Evolutionary conservation across 2,329 filamentous ascomycete species (phyloP).

Genomic region (Xylariaceae sp.): DNA sequence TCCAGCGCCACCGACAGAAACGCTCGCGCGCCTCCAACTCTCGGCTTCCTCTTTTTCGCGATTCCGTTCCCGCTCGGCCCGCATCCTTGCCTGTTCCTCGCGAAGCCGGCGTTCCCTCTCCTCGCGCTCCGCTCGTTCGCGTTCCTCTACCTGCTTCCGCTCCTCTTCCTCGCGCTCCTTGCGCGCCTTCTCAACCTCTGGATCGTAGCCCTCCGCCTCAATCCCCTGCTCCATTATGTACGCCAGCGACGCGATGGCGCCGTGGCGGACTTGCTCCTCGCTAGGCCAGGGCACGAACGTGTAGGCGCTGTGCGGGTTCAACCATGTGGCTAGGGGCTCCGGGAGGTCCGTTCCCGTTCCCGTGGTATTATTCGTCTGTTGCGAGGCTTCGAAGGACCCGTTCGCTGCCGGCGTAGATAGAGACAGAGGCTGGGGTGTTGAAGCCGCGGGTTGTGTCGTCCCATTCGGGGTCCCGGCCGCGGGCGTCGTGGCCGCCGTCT

Average conservation of each 20-base stretch:
- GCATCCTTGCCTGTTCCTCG: constrained; percentile 45
- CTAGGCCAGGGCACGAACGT: constrained; percentile 80
- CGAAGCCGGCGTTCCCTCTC: constrained; percentile 54
- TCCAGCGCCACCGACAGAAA: constrained; percentile 13
- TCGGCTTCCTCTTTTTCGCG: constrained; percentile 48
- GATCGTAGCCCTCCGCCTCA: constrained; percentile 67
- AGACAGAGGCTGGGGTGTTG: neutral
- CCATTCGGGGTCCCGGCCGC: constrained; percentile 38
- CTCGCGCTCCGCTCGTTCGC: constrained; percentile 54
- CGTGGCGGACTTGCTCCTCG: constrained; percentile 71
- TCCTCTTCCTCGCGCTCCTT: constrained; percentile 57
- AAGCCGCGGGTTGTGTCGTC: constrained; percentile 1
- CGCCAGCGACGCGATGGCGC: constrained; percentile 71
- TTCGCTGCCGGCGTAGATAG: constrained; percentile 3
- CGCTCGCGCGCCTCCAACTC: constrained; percentile 36
- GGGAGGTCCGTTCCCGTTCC: constrained; percentile 53
- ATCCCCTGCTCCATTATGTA: constrained; percentile 66
- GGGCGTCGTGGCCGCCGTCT: constrained; percentile 38
- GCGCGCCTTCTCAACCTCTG: constrained; percentile 60
- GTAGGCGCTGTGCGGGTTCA: constrained; percentile 63
- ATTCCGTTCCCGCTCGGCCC: constrained; percentile 46
- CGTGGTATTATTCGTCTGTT: constrained; percentile 30
- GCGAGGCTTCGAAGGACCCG: constrained; percentile 29
- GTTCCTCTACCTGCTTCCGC: constrained; percentile 53
- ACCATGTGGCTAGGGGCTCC: constrained; percentile 53